Evolutionary conservation across 2,329 filamentous ascomycete genomes (phyloP).

Genomic region (Endoconidiophora laricicola): DNA sequence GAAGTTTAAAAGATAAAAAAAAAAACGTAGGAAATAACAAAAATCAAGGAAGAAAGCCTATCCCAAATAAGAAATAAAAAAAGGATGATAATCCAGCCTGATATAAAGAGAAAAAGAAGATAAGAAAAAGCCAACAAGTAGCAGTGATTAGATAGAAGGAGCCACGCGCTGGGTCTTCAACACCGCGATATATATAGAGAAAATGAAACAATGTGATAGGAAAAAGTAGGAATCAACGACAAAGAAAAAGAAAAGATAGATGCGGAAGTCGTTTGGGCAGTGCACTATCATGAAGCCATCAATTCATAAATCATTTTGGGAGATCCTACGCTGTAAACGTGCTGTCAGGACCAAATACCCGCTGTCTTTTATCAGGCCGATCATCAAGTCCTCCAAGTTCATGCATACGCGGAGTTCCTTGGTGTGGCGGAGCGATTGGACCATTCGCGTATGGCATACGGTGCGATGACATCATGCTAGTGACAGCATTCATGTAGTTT

Average conservation of each 20-base stretch:
- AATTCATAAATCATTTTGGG: too few species aligned
- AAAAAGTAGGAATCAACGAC: background rate
- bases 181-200: too few species aligned
- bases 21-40: background rate
- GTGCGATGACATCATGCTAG: constrained; percentile 4
- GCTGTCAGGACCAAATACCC: constrained; percentile 10
- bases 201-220: background rate
- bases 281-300: too few species aligned
- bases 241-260: background rate
- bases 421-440: background rate
- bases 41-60: background rate
- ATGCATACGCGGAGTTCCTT: constrained; percentile 1
- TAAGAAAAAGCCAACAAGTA: background rate
- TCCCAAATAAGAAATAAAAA: background rate
- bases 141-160: background rate
- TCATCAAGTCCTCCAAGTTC: constrained; percentile 1
- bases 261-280: background rate
- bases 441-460: constrained; percentile 6
- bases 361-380: constrained; percentile 11
- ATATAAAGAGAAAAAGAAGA: background rate
- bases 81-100: background rate
- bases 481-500: background rate
- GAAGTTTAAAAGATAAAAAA: background rate
- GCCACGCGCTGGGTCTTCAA: too few species aligned
- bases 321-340: constrained; percentile 2